A percentile compares a stretch with the other conserved stretches of the same genome.
Conservation (phyloP, 805 yeast species). For the Candida saitoana region DNA sequence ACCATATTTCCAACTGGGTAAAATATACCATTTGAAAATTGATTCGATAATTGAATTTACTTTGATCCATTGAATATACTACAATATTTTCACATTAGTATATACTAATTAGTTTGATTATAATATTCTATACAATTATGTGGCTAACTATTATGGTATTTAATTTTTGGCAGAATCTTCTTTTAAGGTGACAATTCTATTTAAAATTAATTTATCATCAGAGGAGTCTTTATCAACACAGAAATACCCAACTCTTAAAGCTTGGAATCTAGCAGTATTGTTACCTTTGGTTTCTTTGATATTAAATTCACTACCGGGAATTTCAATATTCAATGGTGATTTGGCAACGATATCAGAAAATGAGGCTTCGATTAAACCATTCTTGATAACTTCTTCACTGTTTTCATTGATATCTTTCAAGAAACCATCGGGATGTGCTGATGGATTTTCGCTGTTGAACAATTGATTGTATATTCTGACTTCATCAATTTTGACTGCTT, state of each 20-base stretch:
- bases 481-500: conserved; percentile 57
- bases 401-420: conserved; percentile 77
- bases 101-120: too few species aligned
- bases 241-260: conserved; percentile 93
- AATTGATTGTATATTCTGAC: conserved; percentile 84
- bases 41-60: too few species aligned
- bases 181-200: conserved; percentile 90
- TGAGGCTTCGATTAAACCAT: conserved; percentile 73
- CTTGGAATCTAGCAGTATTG: conserved; percentile 96
- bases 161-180: conserved; percentile 34
- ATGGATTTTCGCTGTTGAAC: conserved; percentile 88
- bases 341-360: conserved; percentile 61
- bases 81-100: too few species aligned
- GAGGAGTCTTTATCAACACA: conserved; percentile 78
- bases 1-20: too few species aligned
- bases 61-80: too few species aligned
- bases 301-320: conserved; percentile 59
- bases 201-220: conserved; percentile 62
- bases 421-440: conserved; percentile 82
- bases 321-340: conserved; percentile 71
- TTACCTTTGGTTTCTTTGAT: conserved; percentile 62
- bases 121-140: too few species aligned
- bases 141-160: too few species aligned
- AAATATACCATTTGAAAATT: too few species aligned
- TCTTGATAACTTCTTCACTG: conserved; percentile 62